phyloP scores from a whole-genome alignment of 176 grass and related monocot species.

The Paspalum vaginatum region DNA sequence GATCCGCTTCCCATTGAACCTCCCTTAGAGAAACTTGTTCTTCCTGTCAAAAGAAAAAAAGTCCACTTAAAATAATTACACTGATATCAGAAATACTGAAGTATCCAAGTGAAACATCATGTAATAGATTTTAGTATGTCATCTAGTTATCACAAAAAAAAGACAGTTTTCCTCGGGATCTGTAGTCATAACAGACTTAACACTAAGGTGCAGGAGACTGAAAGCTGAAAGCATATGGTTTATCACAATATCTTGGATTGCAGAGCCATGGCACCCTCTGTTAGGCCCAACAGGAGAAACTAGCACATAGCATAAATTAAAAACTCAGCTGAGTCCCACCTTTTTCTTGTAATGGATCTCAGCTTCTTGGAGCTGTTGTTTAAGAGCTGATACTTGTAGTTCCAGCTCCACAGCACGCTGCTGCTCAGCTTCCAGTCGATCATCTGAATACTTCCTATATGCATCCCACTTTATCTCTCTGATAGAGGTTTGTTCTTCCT shows the following conservation, averaged over 20 bases:
- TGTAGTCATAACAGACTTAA: background rate
- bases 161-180: background rate
- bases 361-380: conserved; percentile 56
- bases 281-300: conserved; percentile 15
- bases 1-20: conserved; percentile 40
- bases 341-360: conserved; percentile 57
- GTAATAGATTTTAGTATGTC: background rate
- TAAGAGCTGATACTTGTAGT: conserved; percentile 59
- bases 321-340: conserved; percentile 38
- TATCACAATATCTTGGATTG: background rate
- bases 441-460: conserved; percentile 61
- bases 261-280: background rate
- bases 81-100: background rate
- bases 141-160: background rate
- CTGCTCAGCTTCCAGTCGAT: conserved; percentile 50
- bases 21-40: conserved; percentile 46
- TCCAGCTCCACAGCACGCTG: conserved; percentile 52
- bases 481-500: conserved; percentile 77
- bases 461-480: conserved; percentile 83
- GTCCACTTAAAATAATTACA: background rate
- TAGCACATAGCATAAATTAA: conserved; percentile 20
- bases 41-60: conserved; percentile 35
- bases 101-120: background rate
- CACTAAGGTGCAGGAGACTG: background rate
- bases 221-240: background rate